These are phyloP conservation scores for Mycosphaerella arachidis DNA, from an alignment of 2,329 filamentous ascomycete species.

Conservation along the genomic window DNA sequence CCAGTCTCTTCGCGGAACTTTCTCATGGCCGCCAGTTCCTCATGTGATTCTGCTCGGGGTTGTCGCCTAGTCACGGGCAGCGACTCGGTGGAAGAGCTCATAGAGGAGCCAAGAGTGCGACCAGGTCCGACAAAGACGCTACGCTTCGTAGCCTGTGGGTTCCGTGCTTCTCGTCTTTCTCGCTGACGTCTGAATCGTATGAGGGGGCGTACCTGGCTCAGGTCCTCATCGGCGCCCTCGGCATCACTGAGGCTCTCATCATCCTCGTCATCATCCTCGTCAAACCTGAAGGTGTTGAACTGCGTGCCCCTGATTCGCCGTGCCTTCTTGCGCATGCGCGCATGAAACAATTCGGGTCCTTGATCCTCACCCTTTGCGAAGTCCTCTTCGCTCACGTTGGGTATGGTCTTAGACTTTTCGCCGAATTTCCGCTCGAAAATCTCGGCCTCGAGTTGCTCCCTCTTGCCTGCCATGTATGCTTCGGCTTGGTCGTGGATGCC, in stretches of 20 bases:
- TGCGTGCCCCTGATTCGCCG: no score
- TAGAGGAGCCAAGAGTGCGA: neutral
- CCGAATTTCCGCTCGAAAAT: neutral
- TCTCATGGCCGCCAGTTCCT: neutral
- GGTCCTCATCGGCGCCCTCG: neutral
- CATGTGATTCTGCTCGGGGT: neutral
- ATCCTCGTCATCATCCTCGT: neutral
- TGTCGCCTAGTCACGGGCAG: neutral
- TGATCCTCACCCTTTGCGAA: neutral
- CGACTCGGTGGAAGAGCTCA: neutral
- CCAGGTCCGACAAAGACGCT: neutral
- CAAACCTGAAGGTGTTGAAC: no score
- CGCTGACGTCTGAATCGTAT: no score
- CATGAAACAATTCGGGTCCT: neutral
- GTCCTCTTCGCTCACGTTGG: neutral
- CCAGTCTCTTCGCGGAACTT: neutral
- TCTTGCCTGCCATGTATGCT: neutral
- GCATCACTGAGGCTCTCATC: neutral
- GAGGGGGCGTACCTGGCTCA: no score
- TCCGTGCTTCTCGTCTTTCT: no score
- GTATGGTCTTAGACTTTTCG: neutral
- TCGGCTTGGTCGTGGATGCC: conserved; percentile 3
- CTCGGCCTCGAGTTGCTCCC: neutral
- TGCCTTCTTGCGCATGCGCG: no score
- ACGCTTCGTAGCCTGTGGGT: neutral